Percentiles rank a stretch among this genome's conserved stretches.
Conservation (phyloP, 78 protist species). For the slime mould (Dictyostelium discoideum) region dicty_2.7 NC_007090.3:1275501-1276000, state of each 20-base stretch:
- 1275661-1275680: not conserved
- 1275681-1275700: not conserved
- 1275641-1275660: not conserved
- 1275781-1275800: slow-evolving; percentile 4
- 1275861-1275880: not conserved
- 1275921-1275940: not conserved
- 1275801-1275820: slow-evolving; percentile 1
- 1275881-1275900: not conserved
- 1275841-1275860: slow-evolving; percentile 3
- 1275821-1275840: slow-evolving; percentile 20
- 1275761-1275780: slow-evolving; percentile 17
- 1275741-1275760: slow-evolving; percentile 13
- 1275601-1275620: not conserved
- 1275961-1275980: not conserved
- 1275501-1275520: not conserved
- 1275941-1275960: not conserved
- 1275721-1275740: slow-evolving; percentile 18
- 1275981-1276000: not conserved
- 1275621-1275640: not conserved
- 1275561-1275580: not conserved
- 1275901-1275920: not conserved
- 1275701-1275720: not conserved
- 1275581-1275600: not conserved
- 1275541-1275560: not conserved
- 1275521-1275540: not conserved